Percentiles rank a stretch among this genome's conserved stretches.
phyloP scores from a whole-genome alignment of 495 filamentous ascomycete species.

The Peziza echinospora region DNA sequence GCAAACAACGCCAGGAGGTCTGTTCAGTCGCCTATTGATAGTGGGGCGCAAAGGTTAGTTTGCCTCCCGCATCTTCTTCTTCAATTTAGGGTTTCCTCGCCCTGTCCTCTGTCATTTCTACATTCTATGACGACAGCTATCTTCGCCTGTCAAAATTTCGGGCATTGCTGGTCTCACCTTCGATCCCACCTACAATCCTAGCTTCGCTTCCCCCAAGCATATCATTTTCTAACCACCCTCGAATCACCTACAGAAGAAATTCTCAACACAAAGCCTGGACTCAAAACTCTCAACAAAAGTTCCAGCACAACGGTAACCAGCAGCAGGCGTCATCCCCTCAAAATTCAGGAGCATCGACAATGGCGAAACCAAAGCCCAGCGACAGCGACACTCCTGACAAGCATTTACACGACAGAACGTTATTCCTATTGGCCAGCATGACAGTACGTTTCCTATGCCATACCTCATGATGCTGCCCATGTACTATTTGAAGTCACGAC shows the following conservation, averaged over 20 bases:
- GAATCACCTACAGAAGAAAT: constrained; percentile 11
- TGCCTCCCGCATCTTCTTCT: neutral
- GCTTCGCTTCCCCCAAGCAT: no score
- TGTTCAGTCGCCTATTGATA: constrained; percentile 16
- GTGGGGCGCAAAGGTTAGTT: constrained; percentile 13
- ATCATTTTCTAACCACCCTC: no score
- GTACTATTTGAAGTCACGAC: no score
- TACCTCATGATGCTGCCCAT: no score
- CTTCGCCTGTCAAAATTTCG: no score
- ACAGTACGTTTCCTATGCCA: no score
- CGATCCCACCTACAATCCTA: no score
- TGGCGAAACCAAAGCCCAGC: constrained; percentile 23
- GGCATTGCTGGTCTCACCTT: no score
- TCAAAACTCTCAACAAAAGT: constrained; percentile 12
- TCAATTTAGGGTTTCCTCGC: neutral
- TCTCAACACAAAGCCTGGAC: constrained; percentile 15
- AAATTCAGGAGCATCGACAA: constrained; percentile 24
- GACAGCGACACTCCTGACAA: constrained; percentile 38
- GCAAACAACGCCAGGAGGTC: constrained; percentile 15
- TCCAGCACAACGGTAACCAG: constrained; percentile 12
- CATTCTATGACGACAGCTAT: neutral
- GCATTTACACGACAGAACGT: constrained; percentile 41
- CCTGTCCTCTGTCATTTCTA: no score
- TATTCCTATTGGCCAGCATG: constrained; percentile 40
- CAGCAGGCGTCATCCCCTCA: constrained; percentile 13